These are phyloP conservation scores for Cercospora sojina DNA, from an alignment of 2,329 filamentous ascomycete species.

Conservation along the genomic window DNA sequence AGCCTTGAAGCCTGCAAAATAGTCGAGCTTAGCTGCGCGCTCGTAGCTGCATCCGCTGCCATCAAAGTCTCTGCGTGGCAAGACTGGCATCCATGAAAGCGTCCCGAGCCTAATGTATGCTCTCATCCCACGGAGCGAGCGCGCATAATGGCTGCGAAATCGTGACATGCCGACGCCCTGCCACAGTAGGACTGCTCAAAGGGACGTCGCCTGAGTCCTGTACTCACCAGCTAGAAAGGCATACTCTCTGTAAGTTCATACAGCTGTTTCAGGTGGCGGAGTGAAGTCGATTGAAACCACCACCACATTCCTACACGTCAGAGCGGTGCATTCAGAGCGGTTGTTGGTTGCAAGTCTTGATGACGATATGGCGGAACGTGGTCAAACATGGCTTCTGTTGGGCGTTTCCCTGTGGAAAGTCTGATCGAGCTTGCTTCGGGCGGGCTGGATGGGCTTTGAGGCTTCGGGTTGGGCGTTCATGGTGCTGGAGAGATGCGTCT, in stretches of 20 bases:
- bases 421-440: background rate
- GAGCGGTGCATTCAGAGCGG: background rate
- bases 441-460: background rate
- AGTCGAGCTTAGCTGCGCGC: background rate
- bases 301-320: background rate
- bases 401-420: background rate
- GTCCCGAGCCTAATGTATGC: background rate
- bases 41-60: background rate
- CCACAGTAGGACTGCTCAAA: background rate
- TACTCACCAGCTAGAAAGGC: background rate
- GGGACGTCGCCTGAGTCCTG: background rate
- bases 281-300: conserved; percentile 6
- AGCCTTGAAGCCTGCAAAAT: background rate
- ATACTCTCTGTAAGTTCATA: background rate
- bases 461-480: background rate
- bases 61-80: background rate
- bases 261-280: background rate
- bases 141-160: background rate
- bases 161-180: background rate
- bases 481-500: background rate
- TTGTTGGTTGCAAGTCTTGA: background rate
- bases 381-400: conserved; percentile 12
- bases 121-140: background rate
- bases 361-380: background rate
- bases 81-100: background rate